Conservation (phyloP, 192 early-diverging fungal species). For the Fimicolochytrium jonesii region DNA sequence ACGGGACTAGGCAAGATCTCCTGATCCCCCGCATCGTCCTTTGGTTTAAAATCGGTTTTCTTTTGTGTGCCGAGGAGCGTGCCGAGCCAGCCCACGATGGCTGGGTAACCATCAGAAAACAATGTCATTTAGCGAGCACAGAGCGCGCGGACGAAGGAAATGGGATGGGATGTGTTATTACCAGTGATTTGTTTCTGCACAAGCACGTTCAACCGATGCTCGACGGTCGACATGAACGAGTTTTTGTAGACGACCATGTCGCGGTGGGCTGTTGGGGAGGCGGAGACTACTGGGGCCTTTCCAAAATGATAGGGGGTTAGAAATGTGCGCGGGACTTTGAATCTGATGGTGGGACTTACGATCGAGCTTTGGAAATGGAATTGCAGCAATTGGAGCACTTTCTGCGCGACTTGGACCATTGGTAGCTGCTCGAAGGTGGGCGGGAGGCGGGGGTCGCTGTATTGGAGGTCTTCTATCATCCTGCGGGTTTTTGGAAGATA, state of each 20-base stretch:
- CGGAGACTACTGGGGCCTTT: slow-evolving; percentile 62
- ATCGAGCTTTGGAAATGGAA: slow-evolving; percentile 68
- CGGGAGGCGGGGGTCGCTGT: slow-evolving; percentile 53
- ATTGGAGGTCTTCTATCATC: slow-evolving; percentile 54
- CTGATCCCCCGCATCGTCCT: slow-evolving; percentile 72
- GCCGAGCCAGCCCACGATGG: slow-evolving; percentile 67
- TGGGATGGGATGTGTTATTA: slow-evolving; percentile 9
- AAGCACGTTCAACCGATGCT: slow-evolving; percentile 74
- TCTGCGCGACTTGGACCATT: slow-evolving; percentile 60
- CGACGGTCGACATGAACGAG: slow-evolving; percentile 76
- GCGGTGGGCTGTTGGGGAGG: slow-evolving; percentile 74
- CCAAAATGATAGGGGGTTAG: too few relatives aligned
- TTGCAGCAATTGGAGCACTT: slow-evolving; percentile 73
- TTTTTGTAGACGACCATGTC: slow-evolving; percentile 87
- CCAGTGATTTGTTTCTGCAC: slow-evolving; percentile 69
- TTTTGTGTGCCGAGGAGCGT: slow-evolving; percentile 73
- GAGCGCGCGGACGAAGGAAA: background rate
- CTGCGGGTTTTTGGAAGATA: slow-evolving; percentile 45
- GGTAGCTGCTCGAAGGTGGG: slow-evolving; percentile 62
- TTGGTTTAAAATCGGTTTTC: slow-evolving; percentile 85
- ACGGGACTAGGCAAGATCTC: slow-evolving; percentile 29
- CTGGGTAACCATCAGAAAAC: slow-evolving; percentile 30
- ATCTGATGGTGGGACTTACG: slow-evolving; percentile 4
- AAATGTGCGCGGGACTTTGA: too few relatives aligned
- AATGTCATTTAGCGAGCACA: too few relatives aligned